Conservation (phyloP, 2,329 filamentous ascomycete species). For the Botryotinia calthae region DNA sequence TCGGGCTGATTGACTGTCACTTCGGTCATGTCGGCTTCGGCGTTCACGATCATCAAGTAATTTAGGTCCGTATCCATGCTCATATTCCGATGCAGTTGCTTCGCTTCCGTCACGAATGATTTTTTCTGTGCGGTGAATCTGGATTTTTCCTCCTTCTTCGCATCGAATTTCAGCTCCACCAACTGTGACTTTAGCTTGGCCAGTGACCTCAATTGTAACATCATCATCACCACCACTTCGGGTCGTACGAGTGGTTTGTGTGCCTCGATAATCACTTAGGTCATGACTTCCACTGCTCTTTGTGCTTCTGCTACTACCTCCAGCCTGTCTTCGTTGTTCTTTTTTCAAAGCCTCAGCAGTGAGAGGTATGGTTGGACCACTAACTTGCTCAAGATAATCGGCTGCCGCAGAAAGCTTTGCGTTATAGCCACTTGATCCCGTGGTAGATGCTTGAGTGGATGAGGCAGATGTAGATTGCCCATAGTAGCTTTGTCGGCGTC, state of each 20-base stretch:
- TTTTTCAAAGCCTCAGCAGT: slow-evolving; percentile 53
- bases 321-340: slow-evolving; percentile 45
- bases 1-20: slow-evolving; percentile 23
- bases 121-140: slow-evolving; percentile 46
- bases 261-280: slow-evolving; percentile 61
- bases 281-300: slow-evolving; percentile 59
- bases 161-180: slow-evolving; percentile 58
- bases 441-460: slow-evolving; percentile 12
- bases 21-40: slow-evolving; percentile 28
- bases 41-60: slow-evolving; percentile 34
- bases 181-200: slow-evolving; percentile 54
- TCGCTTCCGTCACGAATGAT: slow-evolving; percentile 50
- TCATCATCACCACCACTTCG: slow-evolving; percentile 46
- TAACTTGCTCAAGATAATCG: slow-evolving; percentile 54
- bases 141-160: slow-evolving; percentile 58
- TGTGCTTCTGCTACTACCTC: slow-evolving; percentile 52
- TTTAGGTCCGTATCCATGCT: slow-evolving; percentile 20
- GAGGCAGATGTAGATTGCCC: slow-evolving; percentile 28
- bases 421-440: slow-evolving; percentile 41
- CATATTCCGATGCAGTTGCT: slow-evolving; percentile 44
- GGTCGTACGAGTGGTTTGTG: slow-evolving; percentile 60
- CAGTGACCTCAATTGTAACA: slow-evolving; percentile 59
- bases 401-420: slow-evolving; percentile 47
- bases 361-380: slow-evolving; percentile 47
- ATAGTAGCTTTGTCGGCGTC: slow-evolving; percentile 34